These are phyloP conservation scores for Antitrichia curtipendula DNA, from an alignment of 225 moss, liverwort and hornwort species.

Conservation along the genomic window DNA sequence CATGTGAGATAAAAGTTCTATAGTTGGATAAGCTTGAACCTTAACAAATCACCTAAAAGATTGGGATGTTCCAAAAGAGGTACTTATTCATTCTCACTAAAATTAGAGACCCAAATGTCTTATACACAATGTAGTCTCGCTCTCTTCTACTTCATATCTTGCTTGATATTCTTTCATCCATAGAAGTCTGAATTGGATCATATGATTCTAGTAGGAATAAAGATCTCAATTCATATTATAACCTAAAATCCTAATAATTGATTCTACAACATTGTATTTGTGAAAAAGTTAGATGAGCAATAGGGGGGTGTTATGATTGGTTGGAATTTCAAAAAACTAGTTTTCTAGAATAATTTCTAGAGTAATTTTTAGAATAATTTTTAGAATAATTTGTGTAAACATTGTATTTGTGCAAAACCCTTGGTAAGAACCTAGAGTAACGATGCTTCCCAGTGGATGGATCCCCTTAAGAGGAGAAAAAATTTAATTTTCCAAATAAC, in stretches of 20 bases:
- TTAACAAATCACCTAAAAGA: background rate
- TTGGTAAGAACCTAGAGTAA: background rate
- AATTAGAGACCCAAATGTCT: background rate
- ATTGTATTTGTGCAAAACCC: too few species aligned
- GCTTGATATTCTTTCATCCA: background rate
- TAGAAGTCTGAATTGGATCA: background rate
- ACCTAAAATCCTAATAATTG: background rate
- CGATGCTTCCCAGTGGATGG: rapidly evolving
- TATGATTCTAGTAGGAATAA: background rate
- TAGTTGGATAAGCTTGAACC: background rate
- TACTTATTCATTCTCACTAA: background rate
- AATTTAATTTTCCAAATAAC: background rate
- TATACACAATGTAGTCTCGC: rapidly evolving
- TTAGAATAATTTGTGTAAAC: too few species aligned
- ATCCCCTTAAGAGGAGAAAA: background rate
- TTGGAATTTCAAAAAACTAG: too few species aligned
- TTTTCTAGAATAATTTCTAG: too few species aligned
- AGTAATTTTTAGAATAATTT: too few species aligned
- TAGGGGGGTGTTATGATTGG: too few species aligned
- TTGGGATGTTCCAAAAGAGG: background rate
- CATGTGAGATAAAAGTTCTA: background rate
- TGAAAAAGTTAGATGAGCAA: background rate
- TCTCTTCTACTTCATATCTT: background rate
- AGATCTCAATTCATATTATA: background rate
- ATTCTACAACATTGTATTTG: background rate